These are phyloP conservation scores for Nemania bipapillata DNA, from an alignment of 2,329 filamentous ascomycete species.

Conservation along the genomic window DNA sequence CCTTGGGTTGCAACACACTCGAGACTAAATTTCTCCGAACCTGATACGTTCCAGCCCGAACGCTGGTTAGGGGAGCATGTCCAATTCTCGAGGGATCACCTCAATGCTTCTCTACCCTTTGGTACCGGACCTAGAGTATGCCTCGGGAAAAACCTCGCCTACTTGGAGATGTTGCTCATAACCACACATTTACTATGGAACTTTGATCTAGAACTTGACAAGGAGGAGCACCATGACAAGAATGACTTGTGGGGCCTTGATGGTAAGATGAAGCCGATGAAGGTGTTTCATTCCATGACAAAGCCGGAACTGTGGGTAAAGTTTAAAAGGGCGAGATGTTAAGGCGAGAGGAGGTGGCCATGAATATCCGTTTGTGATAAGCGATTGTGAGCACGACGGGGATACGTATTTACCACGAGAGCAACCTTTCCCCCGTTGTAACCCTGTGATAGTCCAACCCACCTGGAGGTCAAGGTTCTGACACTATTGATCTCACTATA, in stretches of 20 bases:
- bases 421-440: not conserved
- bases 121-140: constrained; percentile 35
- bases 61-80: constrained; percentile 45
- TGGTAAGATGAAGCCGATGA: constrained; percentile 38
- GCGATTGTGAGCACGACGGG: not conserved
- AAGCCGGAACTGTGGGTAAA: constrained; percentile 40
- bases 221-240: constrained; percentile 5
- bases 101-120: constrained; percentile 41
- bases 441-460: not conserved
- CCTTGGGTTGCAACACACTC: constrained; percentile 43
- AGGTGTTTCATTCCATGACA: constrained; percentile 42
- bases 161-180: constrained; percentile 53
- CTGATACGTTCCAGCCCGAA: constrained; percentile 44
- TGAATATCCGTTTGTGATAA: not conserved
- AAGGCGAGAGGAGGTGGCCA: not conserved
- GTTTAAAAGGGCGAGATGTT: constrained; percentile 16
- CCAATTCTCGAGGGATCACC: constrained; percentile 35
- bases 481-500: not conserved
- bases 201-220: constrained; percentile 52
- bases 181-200: constrained; percentile 52
- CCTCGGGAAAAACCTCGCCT: constrained; percentile 45
- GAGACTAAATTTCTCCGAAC: constrained; percentile 42
- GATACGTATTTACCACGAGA: not conserved
- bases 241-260: constrained; percentile 39
- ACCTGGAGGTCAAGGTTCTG: not conserved